Percentiles rank a stretch among this genome's conserved stretches.
Conservation (phyloP, 306 rosid genomes). For the Nissolia schottii region DNA sequence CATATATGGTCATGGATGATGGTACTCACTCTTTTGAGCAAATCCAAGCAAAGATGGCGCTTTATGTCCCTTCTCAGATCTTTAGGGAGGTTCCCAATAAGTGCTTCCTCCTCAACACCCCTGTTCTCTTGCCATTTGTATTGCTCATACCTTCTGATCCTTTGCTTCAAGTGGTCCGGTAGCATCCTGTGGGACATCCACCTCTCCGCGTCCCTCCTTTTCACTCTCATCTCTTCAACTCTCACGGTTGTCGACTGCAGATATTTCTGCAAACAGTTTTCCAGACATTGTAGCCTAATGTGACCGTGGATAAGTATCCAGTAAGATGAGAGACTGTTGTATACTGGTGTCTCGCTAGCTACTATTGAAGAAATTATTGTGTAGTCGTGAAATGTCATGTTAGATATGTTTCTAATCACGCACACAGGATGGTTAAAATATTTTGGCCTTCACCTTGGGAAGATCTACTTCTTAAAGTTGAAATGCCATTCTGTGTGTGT, state of each 20-base stretch:
- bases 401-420: too few relatives aligned
- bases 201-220: constrained; percentile 71
- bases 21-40: constrained; percentile 57
- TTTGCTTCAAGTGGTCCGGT: constrained; percentile 54
- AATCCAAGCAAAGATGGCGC: constrained; percentile 71
- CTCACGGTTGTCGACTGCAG: constrained; percentile 78
- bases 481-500: too few relatives aligned
- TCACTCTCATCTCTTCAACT: constrained; percentile 83
- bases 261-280: constrained; percentile 76
- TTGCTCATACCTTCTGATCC: constrained; percentile 72
- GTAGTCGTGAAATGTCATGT: too few relatives aligned
- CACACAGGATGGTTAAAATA: too few relatives aligned
- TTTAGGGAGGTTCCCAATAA: constrained; percentile 74
- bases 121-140: constrained; percentile 94
- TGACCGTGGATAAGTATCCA: too few relatives aligned
- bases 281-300: too few relatives aligned
- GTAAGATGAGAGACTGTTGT: too few relatives aligned
- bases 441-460: too few relatives aligned
- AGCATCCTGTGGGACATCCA: constrained; percentile 98
- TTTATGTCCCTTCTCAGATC: constrained; percentile 86
- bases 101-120: constrained; percentile 74
- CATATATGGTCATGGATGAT: not conserved
- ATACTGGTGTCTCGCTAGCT: too few relatives aligned
- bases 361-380: too few relatives aligned
- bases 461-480: too few relatives aligned